phyloP scores from a whole-genome alignment of 1,284 basidiomycete species.

The Cryptococcus neoformans region DNA sequence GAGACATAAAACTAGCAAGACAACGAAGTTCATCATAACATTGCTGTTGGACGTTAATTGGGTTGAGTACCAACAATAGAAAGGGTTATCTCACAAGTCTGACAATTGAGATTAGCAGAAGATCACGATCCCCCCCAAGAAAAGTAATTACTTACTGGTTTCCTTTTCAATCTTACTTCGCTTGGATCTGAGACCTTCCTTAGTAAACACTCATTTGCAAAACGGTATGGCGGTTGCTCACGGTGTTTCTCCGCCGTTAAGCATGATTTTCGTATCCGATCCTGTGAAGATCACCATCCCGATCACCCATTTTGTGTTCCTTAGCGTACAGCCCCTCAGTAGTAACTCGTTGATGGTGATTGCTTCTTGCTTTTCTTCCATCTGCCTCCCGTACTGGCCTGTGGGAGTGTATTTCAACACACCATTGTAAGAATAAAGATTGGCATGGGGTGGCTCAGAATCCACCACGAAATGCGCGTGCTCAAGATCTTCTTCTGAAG shows the following conservation, averaged over 20 bases:
- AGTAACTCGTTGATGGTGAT: conserved; percentile 90
- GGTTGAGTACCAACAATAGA: background rate
- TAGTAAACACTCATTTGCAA: background rate
- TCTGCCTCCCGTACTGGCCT: conserved; percentile 11
- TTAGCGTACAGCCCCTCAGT: conserved; percentile 84
- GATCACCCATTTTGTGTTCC: conserved; percentile 93
- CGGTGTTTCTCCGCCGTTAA: conserved; percentile 88
- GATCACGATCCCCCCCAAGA: background rate
- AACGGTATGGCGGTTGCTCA: conserved; percentile 12
- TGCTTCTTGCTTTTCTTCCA: conserved; percentile 47
- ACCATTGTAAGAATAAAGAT: conserved; percentile 87
- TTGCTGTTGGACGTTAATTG: conserved; percentile 53
- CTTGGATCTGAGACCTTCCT: conserved; percentile 57
- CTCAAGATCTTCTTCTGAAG: conserved; percentile 88
- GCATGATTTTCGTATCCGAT: conserved; percentile 95
- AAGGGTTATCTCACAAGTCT: conserved; percentile 55
- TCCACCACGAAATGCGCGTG: conserved; percentile 82
- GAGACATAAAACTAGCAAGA: conserved; percentile 75
- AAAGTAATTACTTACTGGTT: conserved; percentile 57
- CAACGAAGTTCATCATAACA: conserved; percentile 87
- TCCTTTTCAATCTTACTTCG: conserved; percentile 95
- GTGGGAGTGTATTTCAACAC: conserved; percentile 65
- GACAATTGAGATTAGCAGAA: background rate
- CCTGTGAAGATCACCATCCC: conserved; percentile 94
- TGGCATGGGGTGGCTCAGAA: conserved; percentile 89